A percentile compares a stretch with the other conserved stretches of the same genome.
Evolutionary conservation across 2,329 filamentous ascomycete genomes (phyloP).

Genomic region (Zalaria sp.): DNA sequence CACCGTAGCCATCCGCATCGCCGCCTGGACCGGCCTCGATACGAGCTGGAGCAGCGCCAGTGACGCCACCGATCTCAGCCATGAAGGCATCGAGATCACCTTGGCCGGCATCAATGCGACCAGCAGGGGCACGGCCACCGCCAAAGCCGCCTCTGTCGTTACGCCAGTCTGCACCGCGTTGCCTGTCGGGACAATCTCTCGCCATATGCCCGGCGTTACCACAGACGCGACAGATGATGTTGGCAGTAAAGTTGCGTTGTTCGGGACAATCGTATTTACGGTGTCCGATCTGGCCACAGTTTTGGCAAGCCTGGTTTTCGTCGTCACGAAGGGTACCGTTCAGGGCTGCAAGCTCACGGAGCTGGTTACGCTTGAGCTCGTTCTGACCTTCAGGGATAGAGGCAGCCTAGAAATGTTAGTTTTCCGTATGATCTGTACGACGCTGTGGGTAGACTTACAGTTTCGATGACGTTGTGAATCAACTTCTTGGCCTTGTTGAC

Average conservation of each 20-base stretch:
- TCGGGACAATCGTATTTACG: slow-evolving; percentile 98
- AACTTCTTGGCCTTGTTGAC: slow-evolving; percentile 98
- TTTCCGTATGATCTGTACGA: too few relatives aligned
- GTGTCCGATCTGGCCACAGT: slow-evolving; percentile 96
- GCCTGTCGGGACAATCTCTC: slow-evolving; percentile 88
- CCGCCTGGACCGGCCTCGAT: slow-evolving; percentile 73
- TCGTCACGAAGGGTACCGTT: slow-evolving; percentile 99
- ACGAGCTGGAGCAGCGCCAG: slow-evolving; percentile 48
- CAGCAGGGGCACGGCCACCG: slow-evolving; percentile 29
- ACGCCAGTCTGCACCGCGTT: slow-evolving; percentile 82
- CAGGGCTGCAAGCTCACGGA: slow-evolving; percentile 90
- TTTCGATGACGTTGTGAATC: slow-evolving; percentile 98
- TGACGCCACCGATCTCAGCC: slow-evolving; percentile 70
- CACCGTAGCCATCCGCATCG: slow-evolving; percentile 35
- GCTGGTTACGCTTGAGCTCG: slow-evolving; percentile 95
- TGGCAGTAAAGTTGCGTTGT: slow-evolving; percentile 96
- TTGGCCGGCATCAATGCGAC: slow-evolving; percentile 58
- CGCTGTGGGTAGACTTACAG: slow-evolving; percentile 48
- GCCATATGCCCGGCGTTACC: slow-evolving; percentile 98
- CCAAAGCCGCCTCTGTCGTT: slow-evolving; percentile 45
- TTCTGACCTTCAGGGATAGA: slow-evolving; percentile 98
- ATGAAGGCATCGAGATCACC: slow-evolving; percentile 97
- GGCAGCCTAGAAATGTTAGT: slow-evolving; percentile 54
- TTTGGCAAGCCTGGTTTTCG: slow-evolving; percentile 98
- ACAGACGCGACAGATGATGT: slow-evolving; percentile 96